Evolutionary conservation across 78 protist species (phyloP).

Genomic region (Planoprotostelium fungivorum): DNA sequence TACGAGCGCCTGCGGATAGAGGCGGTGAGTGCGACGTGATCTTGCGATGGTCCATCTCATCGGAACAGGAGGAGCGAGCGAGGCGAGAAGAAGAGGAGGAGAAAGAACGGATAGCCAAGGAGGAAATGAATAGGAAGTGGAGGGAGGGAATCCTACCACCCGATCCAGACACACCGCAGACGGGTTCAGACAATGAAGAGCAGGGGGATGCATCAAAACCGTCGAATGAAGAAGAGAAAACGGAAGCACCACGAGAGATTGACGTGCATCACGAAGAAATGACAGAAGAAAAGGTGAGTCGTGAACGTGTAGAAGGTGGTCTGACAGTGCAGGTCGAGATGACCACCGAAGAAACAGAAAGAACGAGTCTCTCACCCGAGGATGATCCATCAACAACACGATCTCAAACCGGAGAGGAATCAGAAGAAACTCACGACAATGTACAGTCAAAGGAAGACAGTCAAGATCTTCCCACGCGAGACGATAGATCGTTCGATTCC

Average conservation of each 20-base stretch:
- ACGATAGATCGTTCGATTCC: no score
- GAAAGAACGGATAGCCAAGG: not conserved
- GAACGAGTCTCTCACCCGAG: no score
- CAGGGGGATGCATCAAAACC: not conserved
- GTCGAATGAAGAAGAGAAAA: not conserved
- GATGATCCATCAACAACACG: no score
- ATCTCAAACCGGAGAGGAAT: no score
- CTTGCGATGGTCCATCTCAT: not conserved
- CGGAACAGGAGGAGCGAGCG: not conserved
- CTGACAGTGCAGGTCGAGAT: not conserved
- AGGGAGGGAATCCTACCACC: not conserved
- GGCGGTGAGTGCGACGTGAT: not conserved
- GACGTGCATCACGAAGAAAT: not conserved
- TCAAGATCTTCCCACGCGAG: no score
- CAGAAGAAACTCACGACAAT: no score
- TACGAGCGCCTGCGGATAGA: not conserved
- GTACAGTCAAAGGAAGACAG: no score
- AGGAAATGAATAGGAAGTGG: not conserved
- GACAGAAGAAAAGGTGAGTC: not conserved
- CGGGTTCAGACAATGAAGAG: not conserved
- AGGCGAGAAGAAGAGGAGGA: not conserved
- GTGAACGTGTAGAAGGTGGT: not conserved
- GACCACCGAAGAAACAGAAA: not conserved
- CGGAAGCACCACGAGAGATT: not conserved
- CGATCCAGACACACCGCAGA: not conserved